Evolutionary conservation across 1,139 yeast species (phyloP).

Genomic region (Debaryomycetaceae sp.): DNA sequence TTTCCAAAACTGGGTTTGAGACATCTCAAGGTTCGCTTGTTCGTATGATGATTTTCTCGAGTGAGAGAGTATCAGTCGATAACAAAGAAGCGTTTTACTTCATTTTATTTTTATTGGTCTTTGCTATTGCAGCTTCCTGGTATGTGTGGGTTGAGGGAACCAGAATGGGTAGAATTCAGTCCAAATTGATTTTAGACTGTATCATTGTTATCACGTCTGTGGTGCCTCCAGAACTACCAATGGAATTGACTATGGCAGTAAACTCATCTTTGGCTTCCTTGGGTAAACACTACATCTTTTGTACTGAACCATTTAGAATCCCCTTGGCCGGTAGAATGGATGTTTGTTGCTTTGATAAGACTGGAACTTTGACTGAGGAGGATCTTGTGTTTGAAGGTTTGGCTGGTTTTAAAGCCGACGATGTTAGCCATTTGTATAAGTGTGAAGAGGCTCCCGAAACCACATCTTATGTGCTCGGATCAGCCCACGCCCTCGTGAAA

Average conservation of each 20-base stretch:
- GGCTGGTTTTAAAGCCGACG: conserved; percentile 68
- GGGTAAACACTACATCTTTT: conserved; percentile 82
- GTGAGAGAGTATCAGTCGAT: conserved; percentile 96
- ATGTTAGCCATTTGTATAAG: conserved; percentile 54
- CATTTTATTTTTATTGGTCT: conserved; percentile 80
- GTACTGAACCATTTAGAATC: conserved; percentile 98
- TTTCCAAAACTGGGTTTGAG: conserved; percentile 92
- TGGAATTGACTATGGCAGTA: conserved; percentile 98
- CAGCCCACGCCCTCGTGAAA: conserved; percentile 93
- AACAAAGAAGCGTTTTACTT: conserved; percentile 92
- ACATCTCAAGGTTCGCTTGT: conserved; percentile 97
- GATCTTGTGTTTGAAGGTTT: conserved; percentile 95
- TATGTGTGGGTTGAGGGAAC: conserved; percentile 99
- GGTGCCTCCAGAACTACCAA: conserved; percentile 98
- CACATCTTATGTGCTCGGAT: conserved; percentile 76
- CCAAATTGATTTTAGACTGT: conserved; percentile 92
- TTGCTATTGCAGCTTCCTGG: conserved; percentile 96
- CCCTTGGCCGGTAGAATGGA: conserved; percentile 98
- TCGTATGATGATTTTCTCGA: conserved; percentile 95
- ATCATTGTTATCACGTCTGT: conserved; percentile 93
- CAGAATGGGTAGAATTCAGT: conserved; percentile 89
- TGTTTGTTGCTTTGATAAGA: conserved; percentile 97
- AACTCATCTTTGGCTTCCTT: conserved; percentile 86
- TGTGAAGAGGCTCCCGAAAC: conserved; percentile 61
- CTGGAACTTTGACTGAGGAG: conserved; percentile 98